Evolutionary conservation across 169 alveolate genomes (phyloP).

Genomic region (Plasmodium yoelii): DNA sequence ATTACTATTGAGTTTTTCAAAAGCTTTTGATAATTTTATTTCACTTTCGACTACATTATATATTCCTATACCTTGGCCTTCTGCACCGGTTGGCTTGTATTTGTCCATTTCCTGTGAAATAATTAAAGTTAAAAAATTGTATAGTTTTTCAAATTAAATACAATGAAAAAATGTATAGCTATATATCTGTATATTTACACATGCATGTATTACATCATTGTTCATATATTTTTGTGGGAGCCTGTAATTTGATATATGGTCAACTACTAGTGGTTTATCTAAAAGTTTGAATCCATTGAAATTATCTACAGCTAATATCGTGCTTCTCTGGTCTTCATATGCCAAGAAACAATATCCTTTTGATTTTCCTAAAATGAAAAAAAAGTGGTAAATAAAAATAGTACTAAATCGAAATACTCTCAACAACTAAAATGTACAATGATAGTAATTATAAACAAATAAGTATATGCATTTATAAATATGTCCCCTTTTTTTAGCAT

Average conservation of each 20-base stretch:
- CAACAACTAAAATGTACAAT: neutral
- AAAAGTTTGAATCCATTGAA: constrained; percentile 94
- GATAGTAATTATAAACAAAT: constrained; percentile 1
- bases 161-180: constrained; percentile 3
- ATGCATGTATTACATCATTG: constrained; percentile 13
- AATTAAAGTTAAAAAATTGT: neutral
- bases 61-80: constrained; percentile 88
- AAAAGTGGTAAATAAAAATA: neutral
- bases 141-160: neutral
- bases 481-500: neutral
- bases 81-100: constrained; percentile 90
- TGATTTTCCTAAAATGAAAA: constrained; percentile 80
- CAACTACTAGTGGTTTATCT: constrained; percentile 94
- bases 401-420: too few relatives aligned
- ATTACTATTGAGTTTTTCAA: constrained; percentile 33
- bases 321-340: constrained; percentile 97
- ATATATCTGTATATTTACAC: neutral
- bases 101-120: constrained; percentile 59
- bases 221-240: constrained; percentile 79
- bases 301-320: constrained; percentile 99
- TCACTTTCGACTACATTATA: constrained; percentile 85
- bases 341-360: constrained; percentile 98
- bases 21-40: constrained; percentile 75
- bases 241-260: constrained; percentile 95
- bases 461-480: neutral